These are phyloP conservation scores for Cucumis melo DNA, from an alignment of 306 rosid genomes.

Conservation along the genomic window DNA sequence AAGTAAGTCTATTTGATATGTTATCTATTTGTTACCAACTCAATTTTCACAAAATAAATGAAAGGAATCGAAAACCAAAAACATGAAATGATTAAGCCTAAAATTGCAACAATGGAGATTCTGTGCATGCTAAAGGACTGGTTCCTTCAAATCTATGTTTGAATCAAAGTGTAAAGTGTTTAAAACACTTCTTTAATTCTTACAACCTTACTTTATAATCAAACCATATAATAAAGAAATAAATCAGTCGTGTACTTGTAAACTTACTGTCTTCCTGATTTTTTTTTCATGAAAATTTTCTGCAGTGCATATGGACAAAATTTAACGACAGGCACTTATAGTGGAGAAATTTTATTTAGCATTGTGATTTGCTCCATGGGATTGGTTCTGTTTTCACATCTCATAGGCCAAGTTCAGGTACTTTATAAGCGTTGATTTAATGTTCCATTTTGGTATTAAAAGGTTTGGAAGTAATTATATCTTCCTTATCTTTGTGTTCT, in stretches of 20 bases:
- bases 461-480: background rate
- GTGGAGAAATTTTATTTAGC: slow-evolving; percentile 45
- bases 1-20: too few relatives aligned
- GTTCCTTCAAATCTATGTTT: too few relatives aligned
- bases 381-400: slow-evolving; percentile 71
- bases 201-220: background rate
- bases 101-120: too few relatives aligned
- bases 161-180: too few relatives aligned
- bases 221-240: background rate
- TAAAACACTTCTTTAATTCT: background rate
- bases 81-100: too few relatives aligned
- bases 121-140: too few relatives aligned
- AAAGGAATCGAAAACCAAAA: too few relatives aligned
- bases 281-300: background rate
- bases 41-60: too few relatives aligned
- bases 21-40: too few relatives aligned
- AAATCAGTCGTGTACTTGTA: background rate
- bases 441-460: background rate
- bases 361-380: slow-evolving; percentile 57
- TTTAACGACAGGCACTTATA: slow-evolving; percentile 30
- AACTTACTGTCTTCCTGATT: background rate
- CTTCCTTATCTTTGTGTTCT: background rate
- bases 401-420: slow-evolving; percentile 94
- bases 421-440: background rate
- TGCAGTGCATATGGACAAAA: slow-evolving; percentile 77